Percentiles rank a stretch among this genome's conserved stretches.
Evolutionary conservation across 164 flowering plant genomes (phyloP).

Genomic region (Malania oleifera): DNA sequence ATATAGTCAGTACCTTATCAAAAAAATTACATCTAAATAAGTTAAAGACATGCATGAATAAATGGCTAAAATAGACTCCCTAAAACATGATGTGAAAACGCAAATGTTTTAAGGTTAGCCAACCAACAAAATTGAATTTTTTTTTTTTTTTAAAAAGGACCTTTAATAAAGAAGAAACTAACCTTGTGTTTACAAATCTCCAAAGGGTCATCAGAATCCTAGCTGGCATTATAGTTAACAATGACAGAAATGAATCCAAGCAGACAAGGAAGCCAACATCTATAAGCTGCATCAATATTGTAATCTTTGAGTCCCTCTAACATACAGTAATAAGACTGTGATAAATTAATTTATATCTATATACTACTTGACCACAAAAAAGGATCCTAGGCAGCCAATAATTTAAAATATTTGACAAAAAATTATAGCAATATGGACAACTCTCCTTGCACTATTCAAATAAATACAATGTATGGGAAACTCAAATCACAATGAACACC

Average conservation of each 20-base stretch:
- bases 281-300: constrained; percentile 67
- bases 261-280: constrained; percentile 93
- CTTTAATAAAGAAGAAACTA: constrained; percentile 12
- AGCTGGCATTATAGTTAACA: constrained; percentile 91
- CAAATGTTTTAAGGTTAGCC: too few species aligned
- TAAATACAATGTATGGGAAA: neutral
- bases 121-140: too few species aligned
- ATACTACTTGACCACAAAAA: neutral
- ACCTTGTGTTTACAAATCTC: constrained; percentile 71
- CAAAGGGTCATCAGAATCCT: constrained; percentile 55
- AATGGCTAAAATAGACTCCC: neutral
- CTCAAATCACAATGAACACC: too few species aligned
- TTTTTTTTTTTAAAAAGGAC: neutral
- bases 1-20: too few species aligned
- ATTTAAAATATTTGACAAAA: too few species aligned
- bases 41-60: neutral
- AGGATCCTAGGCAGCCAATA: neutral
- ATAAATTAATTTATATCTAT: neutral
- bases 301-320: constrained; percentile 2
- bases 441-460: neutral
- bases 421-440: neutral
- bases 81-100: too few species aligned
- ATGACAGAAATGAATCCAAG: constrained; percentile 83
- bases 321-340: neutral
- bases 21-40: neutral